A percentile compares a stretch with the other conserved stretches of the same genome.
phyloP scores from a whole-genome alignment of 108 stramenopile genomes.

The Nitzschia inconspicua region DNA sequence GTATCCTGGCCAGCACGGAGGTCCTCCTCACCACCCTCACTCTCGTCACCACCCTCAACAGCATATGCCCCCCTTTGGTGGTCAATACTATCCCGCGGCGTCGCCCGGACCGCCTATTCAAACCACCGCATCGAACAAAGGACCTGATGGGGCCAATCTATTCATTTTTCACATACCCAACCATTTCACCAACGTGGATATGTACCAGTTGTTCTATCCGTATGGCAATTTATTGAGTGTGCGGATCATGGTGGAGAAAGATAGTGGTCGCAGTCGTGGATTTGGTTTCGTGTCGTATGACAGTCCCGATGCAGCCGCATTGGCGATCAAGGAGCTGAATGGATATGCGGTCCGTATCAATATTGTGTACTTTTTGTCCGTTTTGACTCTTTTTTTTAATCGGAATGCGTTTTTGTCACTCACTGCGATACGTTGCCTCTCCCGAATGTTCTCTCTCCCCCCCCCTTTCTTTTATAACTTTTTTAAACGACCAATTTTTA shows the following conservation, averaged over 20 bases:
- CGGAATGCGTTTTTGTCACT: background rate
- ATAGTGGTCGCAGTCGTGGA: slow-evolving; percentile 90
- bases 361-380: slow-evolving; percentile 15
- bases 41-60: slow-evolving; percentile 1
- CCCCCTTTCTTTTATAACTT: background rate
- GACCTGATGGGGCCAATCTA: slow-evolving; percentile 92
- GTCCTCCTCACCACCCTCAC: slow-evolving; percentile 8
- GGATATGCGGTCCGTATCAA: slow-evolving; percentile 75
- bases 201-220: slow-evolving; percentile 84
- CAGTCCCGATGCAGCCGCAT: slow-evolving; percentile 79
- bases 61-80: slow-evolving; percentile 16
- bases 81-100: slow-evolving; percentile 44
- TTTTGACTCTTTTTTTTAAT: slow-evolving; percentile 6
- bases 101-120: slow-evolving; percentile 80
- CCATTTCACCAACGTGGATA: slow-evolving; percentile 92
- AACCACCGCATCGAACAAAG: slow-evolving; percentile 60
- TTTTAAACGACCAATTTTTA: slow-evolving; percentile 13
- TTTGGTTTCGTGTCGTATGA: slow-evolving; percentile 98
- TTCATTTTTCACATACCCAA: slow-evolving; percentile 99
- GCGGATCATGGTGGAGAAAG: slow-evolving; percentile 95
- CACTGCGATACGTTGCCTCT: background rate
- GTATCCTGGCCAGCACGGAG: slow-evolving; percentile 6
- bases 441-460: background rate
- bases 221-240: slow-evolving; percentile 93
- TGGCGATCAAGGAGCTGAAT: slow-evolving; percentile 94